phyloP scores from a whole-genome alignment of 2,329 filamentous ascomycete species.

The Neopestalotiopsis rosae region DNA sequence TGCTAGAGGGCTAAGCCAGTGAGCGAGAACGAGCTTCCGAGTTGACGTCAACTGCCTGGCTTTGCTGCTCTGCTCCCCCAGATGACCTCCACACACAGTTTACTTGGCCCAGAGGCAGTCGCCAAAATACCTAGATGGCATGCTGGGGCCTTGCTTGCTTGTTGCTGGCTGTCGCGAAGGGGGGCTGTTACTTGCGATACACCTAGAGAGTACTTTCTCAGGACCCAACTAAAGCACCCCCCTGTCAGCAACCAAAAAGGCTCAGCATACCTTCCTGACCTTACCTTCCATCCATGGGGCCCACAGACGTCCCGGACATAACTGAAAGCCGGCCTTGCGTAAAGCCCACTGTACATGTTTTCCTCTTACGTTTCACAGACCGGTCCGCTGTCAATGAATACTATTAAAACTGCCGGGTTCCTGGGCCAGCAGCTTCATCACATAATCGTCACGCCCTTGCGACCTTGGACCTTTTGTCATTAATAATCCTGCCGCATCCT shows the following conservation, averaged over 20 bases:
- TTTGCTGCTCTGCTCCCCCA: background rate
- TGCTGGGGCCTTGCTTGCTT: background rate
- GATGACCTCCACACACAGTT: background rate
- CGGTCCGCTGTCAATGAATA: constrained; percentile 29
- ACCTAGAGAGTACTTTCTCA: constrained; percentile 17
- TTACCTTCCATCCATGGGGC: constrained; percentile 6
- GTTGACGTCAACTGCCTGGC: constrained; percentile 13
- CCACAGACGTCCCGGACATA: constrained; percentile 36
- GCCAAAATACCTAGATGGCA: background rate
- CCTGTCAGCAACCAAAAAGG: constrained; percentile 31
- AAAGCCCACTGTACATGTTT: constrained; percentile 27
- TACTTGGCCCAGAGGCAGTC: background rate
- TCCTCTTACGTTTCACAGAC: constrained; percentile 28
- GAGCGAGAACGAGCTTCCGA: constrained; percentile 10
- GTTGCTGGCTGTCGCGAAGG: background rate
- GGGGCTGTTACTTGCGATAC: constrained; percentile 7
- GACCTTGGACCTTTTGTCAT: constrained; percentile 31
- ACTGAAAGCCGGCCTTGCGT: constrained; percentile 34
- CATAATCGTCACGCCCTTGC: constrained; percentile 37
- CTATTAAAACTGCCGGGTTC: constrained; percentile 26
- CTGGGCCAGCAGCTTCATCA: constrained; percentile 29
- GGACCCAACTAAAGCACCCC: constrained; percentile 30
- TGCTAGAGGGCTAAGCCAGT: background rate
- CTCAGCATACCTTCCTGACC: constrained; percentile 10
- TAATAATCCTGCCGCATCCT: constrained; percentile 35